Evolutionary conservation across 352 stramenopile species (phyloP).

Genomic region (Globisporangium iwayamae): DNA sequence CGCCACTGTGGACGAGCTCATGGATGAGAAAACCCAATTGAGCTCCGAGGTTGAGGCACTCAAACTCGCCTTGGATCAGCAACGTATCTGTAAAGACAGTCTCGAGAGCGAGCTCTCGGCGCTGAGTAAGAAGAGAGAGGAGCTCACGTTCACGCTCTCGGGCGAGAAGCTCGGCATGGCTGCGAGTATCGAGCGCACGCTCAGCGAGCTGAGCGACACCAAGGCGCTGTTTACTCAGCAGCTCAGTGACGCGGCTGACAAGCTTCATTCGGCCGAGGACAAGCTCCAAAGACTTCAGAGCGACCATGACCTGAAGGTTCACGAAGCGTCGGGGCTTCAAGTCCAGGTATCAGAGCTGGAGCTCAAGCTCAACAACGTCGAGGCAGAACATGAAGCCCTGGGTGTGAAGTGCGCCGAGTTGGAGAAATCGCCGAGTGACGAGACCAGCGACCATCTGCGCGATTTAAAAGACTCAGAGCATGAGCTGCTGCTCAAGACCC

Average conservation of each 20-base stretch:
- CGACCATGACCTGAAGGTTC: neutral
- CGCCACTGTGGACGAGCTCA: conserved; percentile 9
- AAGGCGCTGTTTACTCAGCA: conserved; percentile 2
- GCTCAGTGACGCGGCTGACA: neutral
- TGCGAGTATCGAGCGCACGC: neutral
- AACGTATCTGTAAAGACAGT: neutral
- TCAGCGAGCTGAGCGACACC: neutral
- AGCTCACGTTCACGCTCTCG: conserved; percentile 8
- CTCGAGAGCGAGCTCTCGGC: neutral
- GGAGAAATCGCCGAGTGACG: neutral
- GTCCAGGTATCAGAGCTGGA: neutral
- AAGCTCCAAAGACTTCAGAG: neutral
- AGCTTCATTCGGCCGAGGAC: neutral
- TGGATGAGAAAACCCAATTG: neutral
- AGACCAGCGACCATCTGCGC: neutral
- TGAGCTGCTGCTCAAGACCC: conserved; percentile 2
- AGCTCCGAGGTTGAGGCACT: neutral
- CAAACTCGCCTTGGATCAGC: neutral
- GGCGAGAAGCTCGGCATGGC: conserved; percentile 12
- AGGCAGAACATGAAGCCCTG: neutral
- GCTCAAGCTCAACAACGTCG: neutral
- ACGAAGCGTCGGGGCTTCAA: neutral
- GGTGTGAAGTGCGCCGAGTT: neutral
- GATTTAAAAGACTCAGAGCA: neutral
- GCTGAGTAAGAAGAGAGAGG: conserved; percentile 4